Conservation (phyloP, 768 basidiomycete genomes). For the Mycena sanguinolenta region DNA sequence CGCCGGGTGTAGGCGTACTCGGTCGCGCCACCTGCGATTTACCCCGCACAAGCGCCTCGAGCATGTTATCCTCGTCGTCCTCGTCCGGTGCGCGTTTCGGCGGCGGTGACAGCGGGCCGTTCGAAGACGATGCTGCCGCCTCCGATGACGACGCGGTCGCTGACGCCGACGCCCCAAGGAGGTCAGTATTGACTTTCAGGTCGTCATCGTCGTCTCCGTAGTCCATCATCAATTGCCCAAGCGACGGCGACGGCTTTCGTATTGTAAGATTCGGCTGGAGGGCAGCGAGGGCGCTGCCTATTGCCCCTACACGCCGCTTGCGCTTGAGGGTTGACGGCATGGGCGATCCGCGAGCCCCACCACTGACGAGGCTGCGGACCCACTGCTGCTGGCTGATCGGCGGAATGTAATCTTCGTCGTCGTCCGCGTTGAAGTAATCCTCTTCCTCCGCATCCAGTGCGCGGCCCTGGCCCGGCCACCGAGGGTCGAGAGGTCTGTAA, state of each 20-base stretch:
- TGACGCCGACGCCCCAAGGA: slow-evolving; percentile 44
- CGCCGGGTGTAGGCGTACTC: slow-evolving; percentile 45
- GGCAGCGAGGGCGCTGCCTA: slow-evolving; percentile 58
- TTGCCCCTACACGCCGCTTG: slow-evolving; percentile 62
- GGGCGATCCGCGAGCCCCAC: slow-evolving; percentile 41
- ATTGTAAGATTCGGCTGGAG: slow-evolving; percentile 55
- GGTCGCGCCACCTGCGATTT: slow-evolving; percentile 57
- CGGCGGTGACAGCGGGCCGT: slow-evolving; percentile 51
- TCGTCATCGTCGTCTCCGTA: slow-evolving; percentile 85
- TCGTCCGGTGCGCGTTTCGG: slow-evolving; percentile 57
- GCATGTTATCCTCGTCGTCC: slow-evolving; percentile 67
- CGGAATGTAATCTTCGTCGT: slow-evolving; percentile 61
- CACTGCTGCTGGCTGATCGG: slow-evolving; percentile 55
- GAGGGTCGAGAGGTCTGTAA: slow-evolving; percentile 55
- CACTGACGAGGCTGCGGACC: slow-evolving; percentile 45
- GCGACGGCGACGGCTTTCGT: slow-evolving; percentile 62
- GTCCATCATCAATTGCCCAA: slow-evolving; percentile 79
- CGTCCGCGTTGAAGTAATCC: slow-evolving; percentile 92
- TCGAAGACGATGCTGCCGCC: slow-evolving; percentile 49
- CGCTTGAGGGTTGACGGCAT: slow-evolving; percentile 65
- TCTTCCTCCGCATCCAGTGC: slow-evolving; percentile 86
- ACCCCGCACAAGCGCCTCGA: slow-evolving; percentile 67
- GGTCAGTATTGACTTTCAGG: slow-evolving; percentile 30
- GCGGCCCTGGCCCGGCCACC: slow-evolving; percentile 63
- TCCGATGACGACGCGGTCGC: slow-evolving; percentile 24